phyloP scores from a whole-genome alignment of 1,284 basidiomycete genomes.

The Cutaneotrichosporon curvatum region DNA sequence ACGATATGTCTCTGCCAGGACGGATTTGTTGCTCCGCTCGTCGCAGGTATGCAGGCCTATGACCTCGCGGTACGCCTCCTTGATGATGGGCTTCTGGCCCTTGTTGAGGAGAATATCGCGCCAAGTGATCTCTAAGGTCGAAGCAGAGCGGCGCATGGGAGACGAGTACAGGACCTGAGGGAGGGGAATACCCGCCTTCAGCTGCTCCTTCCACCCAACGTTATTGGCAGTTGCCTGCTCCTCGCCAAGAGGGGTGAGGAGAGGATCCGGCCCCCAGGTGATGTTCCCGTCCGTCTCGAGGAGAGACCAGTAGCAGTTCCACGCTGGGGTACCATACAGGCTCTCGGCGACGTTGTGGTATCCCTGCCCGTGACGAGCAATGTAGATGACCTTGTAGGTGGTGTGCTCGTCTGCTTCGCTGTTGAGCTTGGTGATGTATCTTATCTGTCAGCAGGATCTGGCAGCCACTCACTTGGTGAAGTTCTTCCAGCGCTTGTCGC shows the following conservation, averaged over 20 bases:
- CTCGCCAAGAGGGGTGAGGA: constrained; percentile 25
- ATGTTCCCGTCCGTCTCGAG: constrained; percentile 29
- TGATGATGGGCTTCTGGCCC: constrained; percentile 16
- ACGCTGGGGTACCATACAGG: constrained; percentile 35
- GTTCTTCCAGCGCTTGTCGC: constrained; percentile 18
- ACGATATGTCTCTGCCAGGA: constrained; percentile 22
- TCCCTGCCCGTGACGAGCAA: constrained; percentile 45
- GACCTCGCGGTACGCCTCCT: constrained; percentile 30
- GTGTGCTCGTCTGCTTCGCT: constrained; percentile 23
- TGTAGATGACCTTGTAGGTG: constrained; percentile 39
- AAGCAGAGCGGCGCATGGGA: constrained; percentile 28
- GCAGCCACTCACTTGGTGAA: constrained; percentile 13
- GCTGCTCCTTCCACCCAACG: constrained; percentile 30
- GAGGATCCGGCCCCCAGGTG: constrained; percentile 37
- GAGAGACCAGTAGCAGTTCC: constrained; percentile 35
- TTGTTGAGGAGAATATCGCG: constrained; percentile 21
- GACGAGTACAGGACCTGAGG: constrained; percentile 32
- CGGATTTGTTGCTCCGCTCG: constrained; percentile 24
- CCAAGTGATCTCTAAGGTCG: constrained; percentile 38
- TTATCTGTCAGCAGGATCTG: constrained; percentile 1
- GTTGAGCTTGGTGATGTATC: constrained; percentile 27
- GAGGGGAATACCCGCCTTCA: constrained; percentile 22
- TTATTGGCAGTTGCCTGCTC: constrained; percentile 26
- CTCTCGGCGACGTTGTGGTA: constrained; percentile 31
- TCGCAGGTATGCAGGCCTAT: constrained; percentile 41